Conservation (phyloP, 768 basidiomycete genomes). For the Cytidiella melzeri region DNA sequence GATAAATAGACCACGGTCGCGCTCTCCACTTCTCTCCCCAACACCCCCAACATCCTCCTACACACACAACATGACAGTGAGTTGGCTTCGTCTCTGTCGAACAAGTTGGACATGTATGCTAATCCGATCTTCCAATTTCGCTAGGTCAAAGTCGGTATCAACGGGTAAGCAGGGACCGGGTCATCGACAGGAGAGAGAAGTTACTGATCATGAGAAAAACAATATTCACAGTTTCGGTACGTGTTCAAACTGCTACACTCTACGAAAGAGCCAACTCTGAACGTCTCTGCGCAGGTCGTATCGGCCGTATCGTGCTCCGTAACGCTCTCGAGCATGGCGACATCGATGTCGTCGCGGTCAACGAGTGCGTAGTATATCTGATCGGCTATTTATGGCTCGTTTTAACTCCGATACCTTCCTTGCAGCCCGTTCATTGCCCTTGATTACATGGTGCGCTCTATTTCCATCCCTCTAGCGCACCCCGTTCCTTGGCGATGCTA, state of each 20-base stretch:
- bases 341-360: conserved; percentile 87
- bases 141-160: conserved; percentile 89
- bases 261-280: not conserved
- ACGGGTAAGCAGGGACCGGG: conserved; percentile 58
- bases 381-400: conserved; percentile 4
- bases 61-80: conserved; percentile 1
- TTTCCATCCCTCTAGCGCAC: not conserved
- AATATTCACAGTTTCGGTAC: conserved; percentile 62
- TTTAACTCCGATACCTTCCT: conserved; percentile 7
- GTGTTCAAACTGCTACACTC: conserved; percentile 19
- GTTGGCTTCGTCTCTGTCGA: not conserved
- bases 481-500: not conserved
- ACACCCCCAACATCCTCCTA: not conserved
- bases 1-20: conserved; percentile 3
- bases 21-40: not conserved
- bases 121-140: conserved; percentile 1
- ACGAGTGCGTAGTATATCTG: conserved; percentile 68
- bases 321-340: conserved; percentile 78
- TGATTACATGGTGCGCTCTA: conserved; percentile 78
- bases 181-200: not conserved
- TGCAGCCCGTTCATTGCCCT: conserved; percentile 93
- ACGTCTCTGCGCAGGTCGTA: conserved; percentile 69
- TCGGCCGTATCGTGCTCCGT: conserved; percentile 96
- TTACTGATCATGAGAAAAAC: not conserved
- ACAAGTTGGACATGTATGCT: not conserved